Percentiles rank a stretch among this genome's conserved stretches.
These are phyloP conservation scores for Xylaria sp. DNA, from an alignment of 2,329 filamentous ascomycete genomes.

Conservation along the genomic window DNA sequence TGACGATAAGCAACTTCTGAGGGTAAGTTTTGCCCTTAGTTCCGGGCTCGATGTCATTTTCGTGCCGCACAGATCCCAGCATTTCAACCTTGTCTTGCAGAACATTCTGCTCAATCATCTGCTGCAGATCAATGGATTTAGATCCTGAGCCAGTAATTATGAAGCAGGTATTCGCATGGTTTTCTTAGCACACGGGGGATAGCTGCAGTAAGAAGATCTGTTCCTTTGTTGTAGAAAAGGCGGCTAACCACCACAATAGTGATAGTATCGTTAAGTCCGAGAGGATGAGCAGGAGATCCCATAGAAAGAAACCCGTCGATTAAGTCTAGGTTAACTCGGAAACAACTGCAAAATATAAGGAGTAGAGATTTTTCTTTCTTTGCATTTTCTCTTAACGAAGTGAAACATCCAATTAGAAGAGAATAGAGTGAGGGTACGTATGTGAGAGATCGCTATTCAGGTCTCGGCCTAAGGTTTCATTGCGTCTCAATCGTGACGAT, in stretches of 20 bases:
- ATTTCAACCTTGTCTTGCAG: slow-evolving; percentile 94
- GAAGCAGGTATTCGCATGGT: slow-evolving; percentile 93
- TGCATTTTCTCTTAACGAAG: too few species aligned
- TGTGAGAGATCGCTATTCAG: too few species aligned
- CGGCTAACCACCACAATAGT: slow-evolving; percentile 98
- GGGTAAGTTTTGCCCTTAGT: too few species aligned
- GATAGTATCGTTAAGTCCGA: slow-evolving; percentile 86
- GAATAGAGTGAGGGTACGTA: too few species aligned
- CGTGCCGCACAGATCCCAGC: slow-evolving; percentile 90
- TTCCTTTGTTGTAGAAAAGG: slow-evolving; percentile 98
- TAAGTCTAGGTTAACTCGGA: too few species aligned
- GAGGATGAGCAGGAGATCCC: slow-evolving; percentile 73
- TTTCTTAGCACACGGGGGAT: slow-evolving; percentile 91
- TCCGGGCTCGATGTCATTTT: too few species aligned
- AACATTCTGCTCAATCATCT: slow-evolving; percentile 96
- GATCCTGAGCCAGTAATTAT: slow-evolving; percentile 96
- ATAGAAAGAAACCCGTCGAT: too few species aligned
- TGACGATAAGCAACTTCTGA: too few species aligned
- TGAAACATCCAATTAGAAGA: too few species aligned
- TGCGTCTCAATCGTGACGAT: background rate
- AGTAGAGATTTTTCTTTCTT: too few species aligned
- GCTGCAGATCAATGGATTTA: slow-evolving; percentile 96
- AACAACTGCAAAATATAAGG: too few species aligned
- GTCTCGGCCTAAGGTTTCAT: too few species aligned
- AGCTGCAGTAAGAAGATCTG: slow-evolving; percentile 93